A percentile compares a stretch with the other conserved stretches of the same genome.
Evolutionary conservation across 139 green algal species (phyloP).

Genomic region (Parachlorella kessleri): DNA sequence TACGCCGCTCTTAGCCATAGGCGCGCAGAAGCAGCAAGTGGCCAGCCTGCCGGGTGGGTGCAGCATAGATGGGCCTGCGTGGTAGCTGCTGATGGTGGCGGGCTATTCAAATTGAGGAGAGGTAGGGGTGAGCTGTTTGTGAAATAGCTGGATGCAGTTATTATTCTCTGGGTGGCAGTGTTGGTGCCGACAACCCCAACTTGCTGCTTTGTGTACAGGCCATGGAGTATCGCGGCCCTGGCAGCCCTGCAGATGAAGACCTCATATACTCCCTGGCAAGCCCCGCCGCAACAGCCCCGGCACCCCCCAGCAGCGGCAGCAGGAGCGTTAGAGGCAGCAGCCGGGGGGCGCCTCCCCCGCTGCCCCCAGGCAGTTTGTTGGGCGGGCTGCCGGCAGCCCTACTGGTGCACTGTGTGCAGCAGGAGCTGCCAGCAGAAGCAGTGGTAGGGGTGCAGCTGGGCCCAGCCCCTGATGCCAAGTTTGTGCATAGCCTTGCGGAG

Average conservation of each 20-base stretch:
- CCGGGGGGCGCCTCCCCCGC: not conserved
- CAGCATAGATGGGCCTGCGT: no score
- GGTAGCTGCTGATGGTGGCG: no score
- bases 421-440: not conserved
- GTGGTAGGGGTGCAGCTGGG: slow-evolving; percentile 18
- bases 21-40: no score
- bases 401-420: not conserved
- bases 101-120: no score
- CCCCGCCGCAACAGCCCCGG: not conserved
- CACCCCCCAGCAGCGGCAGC: not conserved
- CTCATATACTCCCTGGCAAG: slow-evolving; percentile 21
- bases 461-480: slow-evolving; percentile 14
- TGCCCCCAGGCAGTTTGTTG: slow-evolving; percentile 20
- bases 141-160: no score
- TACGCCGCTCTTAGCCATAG: no score
- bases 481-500: slow-evolving; percentile 1
- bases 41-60: no score
- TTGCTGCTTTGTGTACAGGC: not conserved
- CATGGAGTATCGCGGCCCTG: slow-evolving; percentile 36
- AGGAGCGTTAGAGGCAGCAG: not conserved
- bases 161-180: no score
- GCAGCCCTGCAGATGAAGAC: slow-evolving; percentile 29
- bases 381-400: slow-evolving; percentile 30
- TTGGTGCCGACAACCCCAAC: no score
- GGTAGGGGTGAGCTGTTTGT: no score